These are phyloP conservation scores for Zygnema circumcarinatum DNA, from an alignment of 139 green algal species.

Conservation along the genomic window DNA sequence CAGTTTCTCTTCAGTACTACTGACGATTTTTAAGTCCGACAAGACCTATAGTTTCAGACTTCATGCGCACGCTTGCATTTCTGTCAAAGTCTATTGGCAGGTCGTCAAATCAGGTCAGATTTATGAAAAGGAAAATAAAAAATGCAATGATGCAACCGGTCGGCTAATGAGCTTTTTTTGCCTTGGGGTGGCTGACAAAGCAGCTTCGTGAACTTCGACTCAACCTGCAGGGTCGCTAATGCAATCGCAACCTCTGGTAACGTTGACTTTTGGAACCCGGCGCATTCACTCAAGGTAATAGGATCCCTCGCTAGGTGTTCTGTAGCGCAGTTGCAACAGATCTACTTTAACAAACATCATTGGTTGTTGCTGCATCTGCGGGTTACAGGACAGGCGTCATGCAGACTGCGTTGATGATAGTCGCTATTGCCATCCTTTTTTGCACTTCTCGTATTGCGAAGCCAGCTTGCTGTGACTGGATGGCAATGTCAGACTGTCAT, in stretches of 20 bases:
- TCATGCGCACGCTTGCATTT: no score
- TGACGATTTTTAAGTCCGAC: neutral
- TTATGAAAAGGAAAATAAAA: no score
- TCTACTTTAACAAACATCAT: neutral
- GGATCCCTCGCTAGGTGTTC: no score
- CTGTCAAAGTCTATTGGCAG: no score
- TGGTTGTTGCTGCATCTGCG: neutral
- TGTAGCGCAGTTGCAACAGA: neutral
- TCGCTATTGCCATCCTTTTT: neutral
- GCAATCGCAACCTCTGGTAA: neutral
- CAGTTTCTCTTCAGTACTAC: neutral
- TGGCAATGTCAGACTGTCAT: no score
- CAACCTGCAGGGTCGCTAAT: neutral
- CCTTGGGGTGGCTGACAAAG: neutral
- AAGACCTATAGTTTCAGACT: no score
- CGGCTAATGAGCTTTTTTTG: neutral
- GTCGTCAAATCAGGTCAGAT: no score
- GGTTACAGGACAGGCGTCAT: neutral
- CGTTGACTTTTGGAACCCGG: constrained; percentile 14
- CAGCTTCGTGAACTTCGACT: constrained; percentile 7
- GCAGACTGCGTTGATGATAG: neutral
- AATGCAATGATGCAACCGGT: neutral
- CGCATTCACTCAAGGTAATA: neutral
- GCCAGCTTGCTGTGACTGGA: no score
- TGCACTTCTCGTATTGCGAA: no score